phyloP scores from a whole-genome alignment of 257 asterid genomes.

The Nicotiana tomentosiformis region DNA sequence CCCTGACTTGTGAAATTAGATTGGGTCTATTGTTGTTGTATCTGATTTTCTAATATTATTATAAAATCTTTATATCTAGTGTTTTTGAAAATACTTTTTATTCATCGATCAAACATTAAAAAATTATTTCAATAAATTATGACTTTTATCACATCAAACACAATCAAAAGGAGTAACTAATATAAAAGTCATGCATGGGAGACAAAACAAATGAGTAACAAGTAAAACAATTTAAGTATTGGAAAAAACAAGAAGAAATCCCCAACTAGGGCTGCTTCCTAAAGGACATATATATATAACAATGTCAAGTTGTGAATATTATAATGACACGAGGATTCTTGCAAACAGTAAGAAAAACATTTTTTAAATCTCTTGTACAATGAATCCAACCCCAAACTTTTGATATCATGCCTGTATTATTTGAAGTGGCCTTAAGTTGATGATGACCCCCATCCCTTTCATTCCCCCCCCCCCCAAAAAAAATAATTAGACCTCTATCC shows the following conservation, averaged over 20 bases:
- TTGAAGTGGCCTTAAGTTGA: not conserved
- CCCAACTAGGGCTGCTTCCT: not conserved
- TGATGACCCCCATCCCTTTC: not conserved
- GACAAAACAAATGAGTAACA: no score
- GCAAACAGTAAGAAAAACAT: not conserved
- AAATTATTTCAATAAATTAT: no score
- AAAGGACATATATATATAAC: not conserved
- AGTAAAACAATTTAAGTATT: not conserved
- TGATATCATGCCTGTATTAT: not conserved
- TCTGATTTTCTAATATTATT: no score
- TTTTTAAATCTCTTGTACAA: constrained; percentile 12
- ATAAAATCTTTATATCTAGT: no score
- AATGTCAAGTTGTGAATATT: not conserved
- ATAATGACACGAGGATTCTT: not conserved
- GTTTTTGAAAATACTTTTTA: no score
- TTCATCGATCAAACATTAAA: no score
- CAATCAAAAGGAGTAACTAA: no score
- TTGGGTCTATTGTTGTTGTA: no score
- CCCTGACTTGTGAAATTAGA: no score
- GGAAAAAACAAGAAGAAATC: not conserved
- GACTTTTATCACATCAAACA: no score
- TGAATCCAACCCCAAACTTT: constrained; percentile 25
- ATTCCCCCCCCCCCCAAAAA: not conserved
- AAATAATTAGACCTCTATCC: no score
- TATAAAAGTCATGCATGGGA: no score